Base-by-base conservation (phyloP, 306 rosid species). In the Ormosia emarginata region DNA sequence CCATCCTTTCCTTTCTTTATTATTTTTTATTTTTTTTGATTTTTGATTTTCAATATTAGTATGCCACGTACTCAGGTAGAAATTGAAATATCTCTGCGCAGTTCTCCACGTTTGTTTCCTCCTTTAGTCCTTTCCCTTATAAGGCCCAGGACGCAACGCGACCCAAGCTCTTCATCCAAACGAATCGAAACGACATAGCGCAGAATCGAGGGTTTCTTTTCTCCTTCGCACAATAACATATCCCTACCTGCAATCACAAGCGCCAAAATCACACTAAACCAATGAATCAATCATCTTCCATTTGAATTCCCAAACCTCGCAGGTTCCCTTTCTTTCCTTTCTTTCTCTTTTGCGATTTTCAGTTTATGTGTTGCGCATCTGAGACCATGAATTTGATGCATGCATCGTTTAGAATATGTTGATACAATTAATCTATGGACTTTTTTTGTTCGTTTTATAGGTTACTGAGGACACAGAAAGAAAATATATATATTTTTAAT, bases 181-280 rank as follows among this genome's bases (percentile, higher is more conserved):
- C 59, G 14, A 72, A 81, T 15, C 11, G 37, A 81, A 77, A 72
- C 86, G 64, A 85, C 82, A 56, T 12, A 53, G 55, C 30, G 71
- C 76, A 55, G 83, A 52, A 79, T 77, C 84, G 47, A 85, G 89
- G 89, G 86, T 85, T 85, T 85, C 84, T 13, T 41, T 15, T 40
- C 34, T 61, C 58, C 67, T 8, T 44, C 46, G 0, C 79, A 50
- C 5, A 6, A 56, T 67, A 24, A 24, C 24, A 24, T 3, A 15
- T 41, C 76, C 32, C 39, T 13, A 33, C 63, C 55, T 17, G 41
- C 85, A 43, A 74, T 34, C 33, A 0, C 55, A 55, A 65, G 40
- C 67, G 47, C 81, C 75, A 52, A 67, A 81, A 17, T 65, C 39
- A 39, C 66, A 37, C 34, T 36, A 52, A 9, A 30, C 71, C 39